These are phyloP conservation scores for Venturia pyrina DNA, from an alignment of 2,329 filamentous ascomycete genomes.

Conservation along the genomic window DNA sequence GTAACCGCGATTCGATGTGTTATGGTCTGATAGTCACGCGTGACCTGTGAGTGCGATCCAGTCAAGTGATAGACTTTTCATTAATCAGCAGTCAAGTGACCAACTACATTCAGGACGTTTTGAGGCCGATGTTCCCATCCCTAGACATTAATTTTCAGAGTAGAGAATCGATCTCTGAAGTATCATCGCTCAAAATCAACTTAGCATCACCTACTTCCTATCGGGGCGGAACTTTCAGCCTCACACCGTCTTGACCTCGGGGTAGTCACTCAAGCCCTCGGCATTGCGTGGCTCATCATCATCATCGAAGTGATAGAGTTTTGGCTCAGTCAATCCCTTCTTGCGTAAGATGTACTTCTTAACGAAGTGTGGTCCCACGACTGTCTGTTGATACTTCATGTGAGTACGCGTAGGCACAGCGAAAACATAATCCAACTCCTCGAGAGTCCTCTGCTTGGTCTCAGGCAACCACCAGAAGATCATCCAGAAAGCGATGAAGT, in stretches of 20 bases:
- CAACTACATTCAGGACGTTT: background rate
- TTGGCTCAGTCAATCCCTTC: conserved; percentile 23
- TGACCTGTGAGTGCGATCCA: background rate
- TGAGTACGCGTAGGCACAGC: conserved; percentile 33
- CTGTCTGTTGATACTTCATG: conserved; percentile 29
- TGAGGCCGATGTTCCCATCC: background rate
- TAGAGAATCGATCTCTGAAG: background rate
- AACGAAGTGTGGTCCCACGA: conserved; percentile 37
- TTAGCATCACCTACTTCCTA: too few relatives aligned
- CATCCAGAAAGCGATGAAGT: conserved; percentile 50
- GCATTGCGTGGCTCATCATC: conserved; percentile 12
- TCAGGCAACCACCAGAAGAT: conserved; percentile 50
- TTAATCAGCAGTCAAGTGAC: background rate
- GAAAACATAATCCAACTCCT: conserved; percentile 42
- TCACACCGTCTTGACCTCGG: background rate
- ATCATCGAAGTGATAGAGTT: conserved; percentile 31
- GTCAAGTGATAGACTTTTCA: background rate
- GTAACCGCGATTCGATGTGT: background rate
- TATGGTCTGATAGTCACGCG: background rate
- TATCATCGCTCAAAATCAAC: background rate
- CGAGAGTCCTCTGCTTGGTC: conserved; percentile 38
- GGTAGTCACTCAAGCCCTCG: background rate
- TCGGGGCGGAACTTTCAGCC: too few relatives aligned
- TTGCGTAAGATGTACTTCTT: conserved; percentile 32
- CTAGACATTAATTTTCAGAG: background rate